phyloP scores from a whole-genome alignment of 164 flowering plant species.

The Brasenia schreberi region DNA sequence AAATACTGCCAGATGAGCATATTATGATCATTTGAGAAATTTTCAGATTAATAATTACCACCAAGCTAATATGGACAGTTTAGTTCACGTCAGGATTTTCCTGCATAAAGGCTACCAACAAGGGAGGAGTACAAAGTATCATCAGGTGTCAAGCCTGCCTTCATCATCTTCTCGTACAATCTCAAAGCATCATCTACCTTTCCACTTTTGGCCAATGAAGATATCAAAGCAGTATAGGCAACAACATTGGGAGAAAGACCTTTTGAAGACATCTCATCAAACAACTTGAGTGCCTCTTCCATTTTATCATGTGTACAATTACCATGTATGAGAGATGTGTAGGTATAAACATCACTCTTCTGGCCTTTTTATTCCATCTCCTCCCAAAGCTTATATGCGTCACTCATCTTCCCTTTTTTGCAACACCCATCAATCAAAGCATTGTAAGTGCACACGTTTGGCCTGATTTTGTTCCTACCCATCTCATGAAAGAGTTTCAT shows the following conservation, averaged over 20 bases:
- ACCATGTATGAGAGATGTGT: constrained; percentile 56
- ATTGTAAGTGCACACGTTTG: constrained; percentile 51
- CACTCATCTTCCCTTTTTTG: constrained; percentile 47
- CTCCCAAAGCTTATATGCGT: constrained; percentile 34
- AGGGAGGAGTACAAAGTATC: constrained; percentile 46
- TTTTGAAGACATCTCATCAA: constrained; percentile 35
- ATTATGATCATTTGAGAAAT: no score
- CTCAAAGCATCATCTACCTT: constrained; percentile 62
- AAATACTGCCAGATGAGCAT: no score
- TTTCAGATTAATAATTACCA: no score
- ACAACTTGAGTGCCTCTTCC: constrained; percentile 39
- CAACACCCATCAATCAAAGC: constrained; percentile 40
- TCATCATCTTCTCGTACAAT: constrained; percentile 63
- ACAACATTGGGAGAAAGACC: constrained; percentile 26
- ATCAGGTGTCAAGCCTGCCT: constrained; percentile 53
- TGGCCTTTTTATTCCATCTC: constrained; percentile 44
- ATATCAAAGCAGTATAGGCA: constrained; percentile 52
- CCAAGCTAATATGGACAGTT: no score
- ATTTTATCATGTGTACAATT: constrained; percentile 46
- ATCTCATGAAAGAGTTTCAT: constrained; percentile 39
- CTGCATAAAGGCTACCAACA: constrained; percentile 56
- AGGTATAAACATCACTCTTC: constrained; percentile 50
- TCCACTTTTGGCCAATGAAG: constrained; percentile 57
- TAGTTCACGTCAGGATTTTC: neutral
- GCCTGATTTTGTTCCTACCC: constrained; percentile 38